Evolutionary conservation across 1,284 basidiomycete genomes (phyloP), one percentile per base, ranked within the genome.

Genomic region (Cryptococcus amylolentus): DNA sequence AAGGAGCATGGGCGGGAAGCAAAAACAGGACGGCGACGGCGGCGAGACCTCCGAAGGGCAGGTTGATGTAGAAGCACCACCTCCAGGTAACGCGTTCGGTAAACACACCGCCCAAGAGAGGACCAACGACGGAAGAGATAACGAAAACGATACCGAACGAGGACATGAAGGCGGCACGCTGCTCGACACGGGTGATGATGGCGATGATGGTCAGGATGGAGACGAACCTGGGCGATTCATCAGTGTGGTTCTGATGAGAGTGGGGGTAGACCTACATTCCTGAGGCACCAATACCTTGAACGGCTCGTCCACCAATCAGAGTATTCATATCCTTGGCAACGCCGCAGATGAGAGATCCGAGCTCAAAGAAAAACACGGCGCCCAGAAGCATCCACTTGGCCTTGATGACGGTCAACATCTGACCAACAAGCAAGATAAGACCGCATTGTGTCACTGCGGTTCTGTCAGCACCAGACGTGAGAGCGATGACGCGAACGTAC

Each of bases 331-430:
- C 58, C 28, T 68, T 76, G 0, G 82, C 74, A 13, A 81, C 78
- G n/a, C 77, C 83, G 57, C 81, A 83, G 23, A 84, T 65, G 31
- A 82, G 70, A 9, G 77, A 79, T 12, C 82, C 82, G 35, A 78
- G 54, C 55, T 80, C 79, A 56, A 81, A 81, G 53, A 77, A 70
- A 57, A 78, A 62, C 52, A 83, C 76, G 42, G 80, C 73, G 18
- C 63, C 62, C 37, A 82, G 71, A 57, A 80, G 80, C 31, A 81
- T 69, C 60, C 69, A 77, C 66, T 81, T 81, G 48, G 78, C 75
- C 31, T 77, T 77, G 55, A 78, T 63, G 56, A 78, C 66, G 49
- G 73, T 74, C 54, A 79, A 72, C 46, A 78, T 58, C 65, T 79
- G 78, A 50, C 77, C 76, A 64, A 67, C 75, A 54, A 78, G 74